A percentile compares a stretch with the other conserved stretches of the same genome.
phyloP scores from a whole-genome alignment of 2,329 filamentous ascomycete genomes.

The Trichoderma sp. region DNA sequence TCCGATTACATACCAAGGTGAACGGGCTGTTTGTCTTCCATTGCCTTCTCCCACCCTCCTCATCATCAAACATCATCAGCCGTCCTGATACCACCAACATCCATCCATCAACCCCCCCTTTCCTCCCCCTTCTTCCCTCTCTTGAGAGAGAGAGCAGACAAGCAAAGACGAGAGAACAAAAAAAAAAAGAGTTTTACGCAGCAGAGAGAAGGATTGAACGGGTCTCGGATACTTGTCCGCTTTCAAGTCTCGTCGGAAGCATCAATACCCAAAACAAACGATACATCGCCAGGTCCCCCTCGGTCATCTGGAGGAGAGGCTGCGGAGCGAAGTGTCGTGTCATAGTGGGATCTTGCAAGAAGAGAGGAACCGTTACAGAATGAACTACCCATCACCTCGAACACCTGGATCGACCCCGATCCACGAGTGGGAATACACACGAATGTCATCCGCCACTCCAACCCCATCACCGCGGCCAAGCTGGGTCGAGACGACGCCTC shows the following conservation, averaged over 20 bases:
- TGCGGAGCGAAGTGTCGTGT: slow-evolving; percentile 40
- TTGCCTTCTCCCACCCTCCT: neutral
- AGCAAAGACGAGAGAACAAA: neutral
- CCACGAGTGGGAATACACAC: slow-evolving; percentile 56
- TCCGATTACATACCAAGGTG: slow-evolving; percentile 65
- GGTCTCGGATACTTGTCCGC: neutral
- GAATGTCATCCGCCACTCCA: slow-evolving; percentile 57
- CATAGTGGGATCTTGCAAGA: slow-evolving; percentile 36
- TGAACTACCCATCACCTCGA: slow-evolving; percentile 46
- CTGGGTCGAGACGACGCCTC: slow-evolving; percentile 54
- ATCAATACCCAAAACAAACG: neutral
- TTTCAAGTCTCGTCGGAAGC: slow-evolving; percentile 1
- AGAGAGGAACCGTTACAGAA: slow-evolving; percentile 43
- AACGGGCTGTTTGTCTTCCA: slow-evolving; percentile 45
- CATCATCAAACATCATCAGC: neutral
- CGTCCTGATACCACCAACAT: slow-evolving; percentile 4
- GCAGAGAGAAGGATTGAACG: neutral
- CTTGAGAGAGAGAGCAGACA: neutral
- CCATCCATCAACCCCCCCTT: neutral
- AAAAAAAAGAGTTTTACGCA: too few species aligned
- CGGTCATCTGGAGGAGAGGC: slow-evolving; percentile 34
- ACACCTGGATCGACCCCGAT: slow-evolving; percentile 52
- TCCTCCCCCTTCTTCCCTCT: neutral
- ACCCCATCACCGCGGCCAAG: slow-evolving; percentile 59
- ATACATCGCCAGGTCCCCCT: slow-evolving; percentile 17